Conservation (phyloP, 495 filamentous ascomycete genomes). For the Neurospora sp. region DNA sequence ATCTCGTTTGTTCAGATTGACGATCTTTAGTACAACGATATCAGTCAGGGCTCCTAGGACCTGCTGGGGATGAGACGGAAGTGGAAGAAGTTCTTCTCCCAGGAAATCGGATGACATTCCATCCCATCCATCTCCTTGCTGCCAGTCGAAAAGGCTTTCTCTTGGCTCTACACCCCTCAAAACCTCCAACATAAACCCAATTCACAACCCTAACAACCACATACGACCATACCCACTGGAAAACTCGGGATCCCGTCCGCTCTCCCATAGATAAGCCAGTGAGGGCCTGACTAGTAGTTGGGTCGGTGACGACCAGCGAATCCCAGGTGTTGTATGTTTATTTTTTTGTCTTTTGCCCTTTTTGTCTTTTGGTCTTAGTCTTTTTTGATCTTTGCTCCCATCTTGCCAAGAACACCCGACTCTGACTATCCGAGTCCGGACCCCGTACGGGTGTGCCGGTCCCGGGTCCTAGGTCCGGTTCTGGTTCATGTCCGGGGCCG, state of each 20-base stretch:
- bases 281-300: conserved; percentile 33
- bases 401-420: no score
- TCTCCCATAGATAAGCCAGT: conserved; percentile 22
- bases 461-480: no score
- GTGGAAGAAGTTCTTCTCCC: not conserved
- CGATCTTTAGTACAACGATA: no score
- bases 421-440: no score
- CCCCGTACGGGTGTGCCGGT: no score
- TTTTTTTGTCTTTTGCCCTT: conserved; percentile 7
- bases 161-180: not conserved
- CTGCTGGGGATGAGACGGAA: not conserved
- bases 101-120: not conserved
- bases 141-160: no score
- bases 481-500: no score
- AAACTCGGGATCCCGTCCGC: not conserved
- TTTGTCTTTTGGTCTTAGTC: no score
- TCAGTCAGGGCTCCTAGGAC: no score
- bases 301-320: conserved; percentile 32
- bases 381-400: no score
- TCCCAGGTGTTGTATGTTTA: conserved; percentile 37
- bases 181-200: not conserved
- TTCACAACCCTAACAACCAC: not conserved
- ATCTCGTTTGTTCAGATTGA: not conserved
- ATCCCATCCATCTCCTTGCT: not conserved
- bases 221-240: not conserved